A percentile compares a stretch with the other conserved stretches of the same genome.
phyloP scores from a whole-genome alignment of 352 stramenopile genomes.

The Phytophthora uliginosa region DNA sequence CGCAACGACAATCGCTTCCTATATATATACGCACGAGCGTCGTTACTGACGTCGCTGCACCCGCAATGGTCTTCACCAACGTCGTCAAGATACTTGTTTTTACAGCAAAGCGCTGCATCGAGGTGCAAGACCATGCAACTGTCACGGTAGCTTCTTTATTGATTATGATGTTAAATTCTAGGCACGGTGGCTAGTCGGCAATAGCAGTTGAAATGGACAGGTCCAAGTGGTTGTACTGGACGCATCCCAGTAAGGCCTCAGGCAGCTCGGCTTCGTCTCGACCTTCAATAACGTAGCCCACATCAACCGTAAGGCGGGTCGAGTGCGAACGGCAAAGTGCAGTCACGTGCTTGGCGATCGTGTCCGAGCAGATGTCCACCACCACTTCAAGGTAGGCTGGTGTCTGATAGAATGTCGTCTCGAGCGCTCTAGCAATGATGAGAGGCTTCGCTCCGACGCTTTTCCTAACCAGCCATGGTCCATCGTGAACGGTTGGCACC shows the following conservation, averaged over 20 bases:
- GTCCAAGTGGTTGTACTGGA: conserved; percentile 86
- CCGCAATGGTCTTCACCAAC: not conserved
- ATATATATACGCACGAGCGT: conserved; percentile 1
- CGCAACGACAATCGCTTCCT: conserved; percentile 3
- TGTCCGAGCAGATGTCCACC: conserved; percentile 82
- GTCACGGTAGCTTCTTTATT: not conserved
- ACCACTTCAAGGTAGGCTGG: conserved; percentile 78
- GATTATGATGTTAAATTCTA: not conserved
- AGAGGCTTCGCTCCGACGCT: conserved; percentile 83
- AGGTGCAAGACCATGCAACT: not conserved
- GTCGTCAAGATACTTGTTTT: not conserved
- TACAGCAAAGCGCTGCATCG: not conserved
- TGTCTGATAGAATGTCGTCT: conserved; percentile 72
- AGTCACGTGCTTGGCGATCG: conserved; percentile 83
- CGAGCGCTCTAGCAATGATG: conserved; percentile 74
- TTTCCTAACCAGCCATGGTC: conserved; percentile 86
- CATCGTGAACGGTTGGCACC: conserved; percentile 81
- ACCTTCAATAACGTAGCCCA: conserved; percentile 88
- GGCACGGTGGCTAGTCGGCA: conserved; percentile 25
- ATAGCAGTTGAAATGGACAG: conserved; percentile 66
- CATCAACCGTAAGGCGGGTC: conserved; percentile 75
- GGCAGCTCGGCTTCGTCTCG: conserved; percentile 74
- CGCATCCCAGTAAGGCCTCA: conserved; percentile 81
- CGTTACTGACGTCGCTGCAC: conserved; percentile 16
- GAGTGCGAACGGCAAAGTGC: conserved; percentile 78